phyloP scores from a whole-genome alignment of 768 basidiomycete genomes.

The Pisolithus microcarpus region DNA sequence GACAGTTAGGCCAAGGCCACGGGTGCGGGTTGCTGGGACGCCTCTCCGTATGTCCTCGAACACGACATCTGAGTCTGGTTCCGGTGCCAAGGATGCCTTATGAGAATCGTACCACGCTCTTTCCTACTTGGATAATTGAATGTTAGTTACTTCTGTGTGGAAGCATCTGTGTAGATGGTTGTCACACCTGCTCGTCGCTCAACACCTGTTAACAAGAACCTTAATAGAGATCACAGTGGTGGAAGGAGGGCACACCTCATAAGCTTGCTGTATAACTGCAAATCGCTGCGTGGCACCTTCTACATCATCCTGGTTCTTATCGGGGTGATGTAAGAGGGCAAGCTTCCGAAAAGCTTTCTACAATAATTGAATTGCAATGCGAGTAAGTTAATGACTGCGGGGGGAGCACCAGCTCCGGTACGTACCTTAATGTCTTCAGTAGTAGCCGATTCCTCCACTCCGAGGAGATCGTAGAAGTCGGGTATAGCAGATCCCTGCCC shows the following conservation, averaged over 20 bases:
- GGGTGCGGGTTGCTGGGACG: conserved; percentile 41
- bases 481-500: conserved; percentile 22
- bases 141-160: conserved; percentile 8
- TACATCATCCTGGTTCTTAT: conserved; percentile 78
- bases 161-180: conserved; percentile 1
- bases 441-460: conserved; percentile 75
- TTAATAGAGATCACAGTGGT: not conserved
- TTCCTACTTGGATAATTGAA: conserved; percentile 56
- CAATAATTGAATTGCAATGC: not conserved
- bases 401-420: not conserved
- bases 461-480: conserved; percentile 81
- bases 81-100: conserved; percentile 68
- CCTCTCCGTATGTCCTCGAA: conserved; percentile 83
- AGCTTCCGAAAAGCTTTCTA: conserved; percentile 80
- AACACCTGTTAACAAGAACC: conserved; percentile 49
- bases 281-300: conserved; percentile 86
- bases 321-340: conserved; percentile 80
- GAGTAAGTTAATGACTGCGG: conserved; percentile 4
- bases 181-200: conserved; percentile 72
- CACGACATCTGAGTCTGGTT: conserved; percentile 76
- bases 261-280: conserved; percentile 86
- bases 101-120: conserved; percentile 98
- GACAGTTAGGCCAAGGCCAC: conserved; percentile 71
- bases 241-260: conserved; percentile 60
- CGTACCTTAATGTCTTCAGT: conserved; percentile 82